Evolutionary conservation across 208 protist genomes (phyloP).

Genomic region (Trichomonas vaginalis): DNA sequence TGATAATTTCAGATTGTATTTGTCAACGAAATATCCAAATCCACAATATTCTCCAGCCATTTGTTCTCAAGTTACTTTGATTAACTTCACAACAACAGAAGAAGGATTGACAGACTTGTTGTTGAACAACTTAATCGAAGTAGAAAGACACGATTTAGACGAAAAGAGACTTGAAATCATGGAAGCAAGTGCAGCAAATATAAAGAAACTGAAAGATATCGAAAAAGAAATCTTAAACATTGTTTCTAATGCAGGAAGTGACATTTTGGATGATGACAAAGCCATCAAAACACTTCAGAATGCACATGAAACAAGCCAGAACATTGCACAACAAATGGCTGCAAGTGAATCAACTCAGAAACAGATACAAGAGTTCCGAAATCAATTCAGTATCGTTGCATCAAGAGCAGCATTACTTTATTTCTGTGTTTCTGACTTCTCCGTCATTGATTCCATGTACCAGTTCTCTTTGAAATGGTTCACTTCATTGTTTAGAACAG

Average conservation of each 20-base stretch:
- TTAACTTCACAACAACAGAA: conserved; percentile 96
- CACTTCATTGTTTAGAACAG: not conserved
- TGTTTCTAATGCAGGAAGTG: conserved; percentile 62
- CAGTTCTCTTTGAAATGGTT: conserved; percentile 25
- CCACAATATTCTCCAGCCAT: conserved; percentile 91
- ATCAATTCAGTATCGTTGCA: conserved; percentile 67
- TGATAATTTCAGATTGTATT: conserved; percentile 74
- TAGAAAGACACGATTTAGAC: conserved; percentile 86
- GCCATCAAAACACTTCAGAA: conserved; percentile 82
- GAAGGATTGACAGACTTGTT: conserved; percentile 92
- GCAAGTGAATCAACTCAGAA: conserved; percentile 68
- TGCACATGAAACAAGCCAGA: conserved; percentile 50
- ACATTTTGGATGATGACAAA: conserved; percentile 82
- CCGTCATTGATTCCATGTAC: conserved; percentile 45
- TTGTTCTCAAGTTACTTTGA: conserved; percentile 84
- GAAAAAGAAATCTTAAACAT: conserved; percentile 83
- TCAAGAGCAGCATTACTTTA: conserved; percentile 71
- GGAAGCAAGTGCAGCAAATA: conserved; percentile 85
- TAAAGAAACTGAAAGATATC: conserved; percentile 82
- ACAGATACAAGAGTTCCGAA: conserved; percentile 66
- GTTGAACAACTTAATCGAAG: conserved; percentile 81
- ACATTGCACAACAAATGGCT: conserved; percentile 62
- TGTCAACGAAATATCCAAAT: conserved; percentile 93
- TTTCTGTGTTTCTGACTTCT: conserved; percentile 62
- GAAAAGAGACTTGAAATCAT: conserved; percentile 74